Evolutionary conservation across 768 basidiomycete genomes (phyloP), one percentile per base, ranked within the genome.

Genomic region (Hygrocybe punicea): DNA sequence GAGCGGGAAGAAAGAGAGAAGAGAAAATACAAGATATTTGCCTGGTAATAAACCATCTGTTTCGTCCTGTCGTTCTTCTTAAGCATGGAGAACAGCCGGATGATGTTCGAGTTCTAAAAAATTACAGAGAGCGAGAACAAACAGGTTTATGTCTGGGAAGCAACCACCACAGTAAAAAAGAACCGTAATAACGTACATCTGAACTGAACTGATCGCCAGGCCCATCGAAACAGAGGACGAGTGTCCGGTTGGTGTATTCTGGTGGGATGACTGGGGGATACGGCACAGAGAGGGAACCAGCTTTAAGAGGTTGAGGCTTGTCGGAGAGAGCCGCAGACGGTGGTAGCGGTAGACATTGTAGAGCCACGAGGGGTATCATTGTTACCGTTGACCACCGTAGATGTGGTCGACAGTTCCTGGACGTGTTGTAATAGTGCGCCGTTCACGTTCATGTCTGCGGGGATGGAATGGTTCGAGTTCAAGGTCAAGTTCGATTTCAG

Each of bases 41-140:
- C 87, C 75, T 90, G 88, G 66, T 84, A 84, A 63, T 84, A 84
- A 1, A 81, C 78, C 75, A 82, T 73, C 69, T 84, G 83, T 64
- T 82, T 73, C 33, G 67, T 66, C 37, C 70, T 65, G 54, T 84
- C 79, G 61, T 80, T 73, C 65, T 82, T 84, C 72, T 79, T 79
- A 57, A 89, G 68, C 79, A 86, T 79, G 3, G 78, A 77, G 19
- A 82, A 76, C 6, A 84, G 63, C 55, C 78, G 71, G 5, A 82
- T 80, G 44, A 84, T 76, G 53, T 83, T 84, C 6, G 82, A 82
- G 62, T 83, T 83, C 56, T 57, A 29, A n/a, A 23, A 6, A 11
- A 17, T 4, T 23, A 13, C 16, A 29, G 8, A 29, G 29, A n/a
- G n/a, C n/a, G n/a, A n/a, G n/a, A n/a, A n/a, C n/a, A n/a, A 8